phyloP scores from a whole-genome alignment of 352 stramenopile genomes.

The Globisporangium cederbergense region DNA sequence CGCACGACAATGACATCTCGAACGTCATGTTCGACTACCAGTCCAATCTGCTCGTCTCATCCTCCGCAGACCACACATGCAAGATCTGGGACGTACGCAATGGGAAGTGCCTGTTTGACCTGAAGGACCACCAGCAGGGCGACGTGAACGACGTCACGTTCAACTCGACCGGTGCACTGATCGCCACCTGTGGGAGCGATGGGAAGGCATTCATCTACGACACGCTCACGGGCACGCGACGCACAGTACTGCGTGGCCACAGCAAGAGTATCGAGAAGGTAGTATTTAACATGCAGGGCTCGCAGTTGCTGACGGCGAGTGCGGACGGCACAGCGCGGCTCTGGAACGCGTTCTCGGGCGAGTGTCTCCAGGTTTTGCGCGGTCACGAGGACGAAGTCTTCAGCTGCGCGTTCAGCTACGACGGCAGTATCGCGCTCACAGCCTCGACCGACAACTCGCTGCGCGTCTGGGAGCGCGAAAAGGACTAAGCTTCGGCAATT shows the following conservation, averaged over 20 bases:
- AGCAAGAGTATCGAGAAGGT: conserved; percentile 41
- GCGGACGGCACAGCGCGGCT: conserved; percentile 52
- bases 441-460: conserved; percentile 65
- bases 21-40: conserved; percentile 64
- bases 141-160: conserved; percentile 60
- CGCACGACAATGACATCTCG: conserved; percentile 52
- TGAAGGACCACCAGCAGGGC: conserved; percentile 35
- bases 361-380: conserved; percentile 56
- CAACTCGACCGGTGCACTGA: conserved; percentile 62
- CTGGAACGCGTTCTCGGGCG: conserved; percentile 67
- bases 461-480: conserved; percentile 44
- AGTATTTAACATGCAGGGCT: conserved; percentile 67
- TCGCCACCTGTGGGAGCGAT: conserved; percentile 48
- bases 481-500: conserved; percentile 4
- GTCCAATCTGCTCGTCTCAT: conserved; percentile 47
- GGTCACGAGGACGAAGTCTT: conserved; percentile 70
- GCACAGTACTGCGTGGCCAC: conserved; percentile 47
- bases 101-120: conserved; percentile 59
- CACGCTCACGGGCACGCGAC: conserved; percentile 54
- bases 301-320: conserved; percentile 54
- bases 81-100: conserved; percentile 74
- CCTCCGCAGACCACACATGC: conserved; percentile 50
- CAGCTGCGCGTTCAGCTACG: conserved; percentile 61
- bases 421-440: conserved; percentile 42
- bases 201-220: conserved; percentile 68